These are phyloP conservation scores for Tricholoma terreum DNA, from an alignment of 768 basidiomycete species.

Conservation along the genomic window DNA sequence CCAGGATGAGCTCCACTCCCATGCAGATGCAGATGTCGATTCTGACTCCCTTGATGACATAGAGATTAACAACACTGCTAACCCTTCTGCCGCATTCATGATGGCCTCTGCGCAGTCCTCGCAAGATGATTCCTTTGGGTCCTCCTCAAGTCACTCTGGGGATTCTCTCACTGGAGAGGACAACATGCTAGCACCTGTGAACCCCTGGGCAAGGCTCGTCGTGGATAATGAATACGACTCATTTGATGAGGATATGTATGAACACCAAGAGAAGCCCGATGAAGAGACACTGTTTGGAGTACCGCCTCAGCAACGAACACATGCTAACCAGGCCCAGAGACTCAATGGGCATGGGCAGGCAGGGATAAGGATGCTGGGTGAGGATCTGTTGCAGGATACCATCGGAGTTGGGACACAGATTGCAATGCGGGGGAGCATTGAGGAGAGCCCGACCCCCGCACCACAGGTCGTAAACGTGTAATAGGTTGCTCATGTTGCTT, in stretches of 20 bases:
- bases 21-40: slow-evolving; percentile 34
- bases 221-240: slow-evolving; percentile 47
- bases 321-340: slow-evolving; percentile 16
- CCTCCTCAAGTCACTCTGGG: slow-evolving; percentile 52
- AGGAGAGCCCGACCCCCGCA: slow-evolving; percentile 67
- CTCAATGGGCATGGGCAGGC: slow-evolving; percentile 23
- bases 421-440: slow-evolving; percentile 44
- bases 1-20: slow-evolving; percentile 13
- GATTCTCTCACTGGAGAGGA: slow-evolving; percentile 55
- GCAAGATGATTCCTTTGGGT: slow-evolving; percentile 45
- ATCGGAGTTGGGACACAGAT: slow-evolving; percentile 56
- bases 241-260: slow-evolving; percentile 52
- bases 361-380: slow-evolving; percentile 56
- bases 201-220: slow-evolving; percentile 54
- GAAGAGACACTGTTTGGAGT: slow-evolving; percentile 77
- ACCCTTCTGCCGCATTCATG: slow-evolving; percentile 71
- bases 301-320: slow-evolving; percentile 47
- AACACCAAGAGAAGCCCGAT: slow-evolving; percentile 38
- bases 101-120: slow-evolving; percentile 46
- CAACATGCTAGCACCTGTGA: slow-evolving; percentile 42
- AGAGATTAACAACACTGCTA: slow-evolving; percentile 53
- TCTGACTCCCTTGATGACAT: slow-evolving; percentile 63
- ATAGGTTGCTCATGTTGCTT: not conserved
- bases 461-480: slow-evolving; percentile 3
- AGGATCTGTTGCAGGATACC: slow-evolving; percentile 61